Evolutionary conservation across 306 rosid genomes (phyloP).

Genomic region (Purshia tridentata): DNA sequence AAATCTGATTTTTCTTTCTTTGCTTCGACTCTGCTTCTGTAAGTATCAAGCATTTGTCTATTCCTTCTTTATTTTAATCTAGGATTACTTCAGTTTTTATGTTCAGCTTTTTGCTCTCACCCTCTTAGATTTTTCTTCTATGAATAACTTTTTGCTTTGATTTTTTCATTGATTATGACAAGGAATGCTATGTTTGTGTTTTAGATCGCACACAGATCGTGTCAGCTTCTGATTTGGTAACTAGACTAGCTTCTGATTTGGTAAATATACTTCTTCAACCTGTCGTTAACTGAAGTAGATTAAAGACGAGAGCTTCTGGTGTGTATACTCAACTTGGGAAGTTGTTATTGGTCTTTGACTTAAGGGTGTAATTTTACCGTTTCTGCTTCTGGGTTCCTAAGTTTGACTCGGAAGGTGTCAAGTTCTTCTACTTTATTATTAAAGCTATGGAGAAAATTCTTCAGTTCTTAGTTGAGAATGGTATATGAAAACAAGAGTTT

Average conservation of each 20-base stretch:
- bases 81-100: slow-evolving; percentile 9
- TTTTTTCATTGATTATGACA: not conserved
- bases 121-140: slow-evolving; percentile 6
- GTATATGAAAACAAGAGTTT: slow-evolving; percentile 16
- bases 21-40: slow-evolving; percentile 11
- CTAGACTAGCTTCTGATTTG: slow-evolving; percentile 16
- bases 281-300: slow-evolving; percentile 17
- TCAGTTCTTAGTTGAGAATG: slow-evolving; percentile 5
- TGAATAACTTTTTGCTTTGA: not conserved
- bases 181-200: slow-evolving; percentile 24
- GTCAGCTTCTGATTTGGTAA: slow-evolving; percentile 10
- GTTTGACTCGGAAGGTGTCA: not conserved
- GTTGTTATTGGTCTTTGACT: slow-evolving; percentile 15
- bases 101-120: slow-evolving; percentile 13
- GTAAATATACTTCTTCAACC: not conserved
- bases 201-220: slow-evolving; percentile 41
- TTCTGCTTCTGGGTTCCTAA: not conserved
- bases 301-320: slow-evolving; percentile 11
- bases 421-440: not conserved
- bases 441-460: slow-evolving; percentile 9
- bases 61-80: not conserved
- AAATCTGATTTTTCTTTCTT: slow-evolving; percentile 12
- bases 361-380: not conserved
- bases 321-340: slow-evolving; percentile 10
- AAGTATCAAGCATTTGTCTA: slow-evolving; percentile 11